These are phyloP conservation scores for Ustilago hordei DNA, from an alignment of 1,284 basidiomycete genomes.

Conservation along the genomic window DNA sequence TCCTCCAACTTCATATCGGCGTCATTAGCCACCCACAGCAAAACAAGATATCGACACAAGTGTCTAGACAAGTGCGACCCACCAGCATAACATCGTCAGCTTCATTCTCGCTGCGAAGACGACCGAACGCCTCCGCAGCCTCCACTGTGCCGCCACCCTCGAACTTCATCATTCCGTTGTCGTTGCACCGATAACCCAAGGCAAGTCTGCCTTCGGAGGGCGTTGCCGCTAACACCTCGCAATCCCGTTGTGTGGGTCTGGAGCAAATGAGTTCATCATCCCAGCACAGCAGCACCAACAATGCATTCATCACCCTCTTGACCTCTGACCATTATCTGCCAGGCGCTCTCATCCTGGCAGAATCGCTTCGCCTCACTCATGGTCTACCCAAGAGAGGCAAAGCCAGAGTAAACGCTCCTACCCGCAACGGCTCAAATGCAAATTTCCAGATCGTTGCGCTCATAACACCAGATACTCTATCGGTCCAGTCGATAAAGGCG, in stretches of 20 bases:
- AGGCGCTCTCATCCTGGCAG: constrained; percentile 86
- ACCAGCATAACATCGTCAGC: not conserved
- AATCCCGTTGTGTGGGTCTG: not conserved
- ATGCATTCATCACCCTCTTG: constrained; percentile 77
- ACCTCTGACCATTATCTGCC: constrained; percentile 91
- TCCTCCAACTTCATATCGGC: constrained; percentile 9
- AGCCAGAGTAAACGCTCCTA: constrained; percentile 2
- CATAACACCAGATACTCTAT: constrained; percentile 90
- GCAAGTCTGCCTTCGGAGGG: constrained; percentile 6
- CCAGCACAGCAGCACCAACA: constrained; percentile 66
- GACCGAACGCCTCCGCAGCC: not conserved
- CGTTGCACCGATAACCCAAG: not conserved
- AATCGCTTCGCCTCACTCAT: constrained; percentile 74
- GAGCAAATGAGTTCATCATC: constrained; percentile 35
- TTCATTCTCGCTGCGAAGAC: not conserved
- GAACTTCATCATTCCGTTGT: not conserved
- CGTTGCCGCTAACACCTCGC: not conserved
- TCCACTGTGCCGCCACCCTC: not conserved
- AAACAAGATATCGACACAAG: not conserved
- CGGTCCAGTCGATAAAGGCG: constrained; percentile 84
- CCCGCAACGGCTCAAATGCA: not conserved
- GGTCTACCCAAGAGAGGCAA: constrained; percentile 26
- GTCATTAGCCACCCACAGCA: not conserved
- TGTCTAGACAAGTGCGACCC: not conserved
- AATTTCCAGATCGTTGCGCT: constrained; percentile 81